A percentile compares a stretch with the other conserved stretches of the same genome.
Conservation (phyloP, 805 yeast species). For the Cyberlindnera samutprakarnensis region DNA sequence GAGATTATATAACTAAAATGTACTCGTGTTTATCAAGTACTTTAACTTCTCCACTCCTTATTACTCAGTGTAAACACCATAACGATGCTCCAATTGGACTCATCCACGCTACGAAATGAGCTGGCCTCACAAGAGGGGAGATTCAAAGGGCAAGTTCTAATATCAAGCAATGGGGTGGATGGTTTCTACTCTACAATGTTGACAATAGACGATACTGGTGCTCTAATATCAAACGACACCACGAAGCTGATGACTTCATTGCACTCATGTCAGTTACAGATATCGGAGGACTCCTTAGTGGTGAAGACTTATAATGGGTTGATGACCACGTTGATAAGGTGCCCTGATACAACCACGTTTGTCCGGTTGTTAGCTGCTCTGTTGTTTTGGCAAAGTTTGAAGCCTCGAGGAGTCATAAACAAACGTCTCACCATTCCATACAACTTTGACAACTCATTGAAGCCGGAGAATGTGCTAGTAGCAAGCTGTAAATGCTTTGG, state of each 20-base stretch:
- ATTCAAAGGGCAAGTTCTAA: too few species aligned
- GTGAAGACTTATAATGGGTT: neutral
- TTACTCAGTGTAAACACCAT: too few species aligned
- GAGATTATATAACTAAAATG: too few species aligned
- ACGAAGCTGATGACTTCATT: neutral
- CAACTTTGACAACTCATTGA: constrained; percentile 9
- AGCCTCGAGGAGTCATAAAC: constrained; percentile 44
- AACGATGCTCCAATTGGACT: too few species aligned
- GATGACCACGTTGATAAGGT: constrained; percentile 7
- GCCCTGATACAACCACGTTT: constrained; percentile 25
- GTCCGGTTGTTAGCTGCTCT: constrained; percentile 36
- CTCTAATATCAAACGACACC: too few species aligned
- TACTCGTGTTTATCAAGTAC: too few species aligned
- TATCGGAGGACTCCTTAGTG: neutral
- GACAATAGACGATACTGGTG: too few species aligned
- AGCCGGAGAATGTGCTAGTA: constrained; percentile 36
- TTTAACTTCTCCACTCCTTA: too few species aligned
- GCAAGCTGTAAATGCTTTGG: constrained; percentile 63
- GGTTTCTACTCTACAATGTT: too few species aligned
- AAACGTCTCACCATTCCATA: constrained; percentile 26
- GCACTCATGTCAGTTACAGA: neutral
- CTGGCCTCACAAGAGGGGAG: too few species aligned
- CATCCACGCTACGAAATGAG: too few species aligned
- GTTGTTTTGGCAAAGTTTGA: constrained; percentile 50
- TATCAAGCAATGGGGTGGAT: too few species aligned